Percentiles rank a stretch among this genome's conserved stretches.
Conservation (phyloP, 768 basidiomycete species). For the Xerocomus spinulosus region DNA sequence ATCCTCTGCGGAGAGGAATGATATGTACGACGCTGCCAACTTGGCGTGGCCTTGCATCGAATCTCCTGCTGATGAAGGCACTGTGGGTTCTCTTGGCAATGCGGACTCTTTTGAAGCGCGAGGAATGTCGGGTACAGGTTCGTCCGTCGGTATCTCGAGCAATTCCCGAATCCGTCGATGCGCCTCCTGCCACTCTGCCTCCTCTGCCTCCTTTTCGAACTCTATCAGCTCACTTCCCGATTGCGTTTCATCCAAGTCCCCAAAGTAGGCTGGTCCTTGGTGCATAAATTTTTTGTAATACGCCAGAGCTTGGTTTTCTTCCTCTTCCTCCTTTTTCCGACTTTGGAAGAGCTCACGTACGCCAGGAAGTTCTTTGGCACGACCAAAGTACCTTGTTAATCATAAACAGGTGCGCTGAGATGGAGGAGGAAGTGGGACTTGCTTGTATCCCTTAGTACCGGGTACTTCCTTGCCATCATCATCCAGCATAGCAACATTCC, state of each 20-base stretch:
- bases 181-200: conserved; percentile 69
- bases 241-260: conserved; percentile 76
- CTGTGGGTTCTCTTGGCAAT: conserved; percentile 4
- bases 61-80: neutral
- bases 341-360: conserved; percentile 92
- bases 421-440: conserved; percentile 20
- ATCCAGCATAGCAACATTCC: conserved; percentile 91
- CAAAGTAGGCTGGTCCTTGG: conserved; percentile 86
- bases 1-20: conserved; percentile 69
- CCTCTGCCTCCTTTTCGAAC: conserved; percentile 68
- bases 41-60: conserved; percentile 38
- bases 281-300: conserved; percentile 87
- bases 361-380: conserved; percentile 93
- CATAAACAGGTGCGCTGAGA: neutral
- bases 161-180: conserved; percentile 49
- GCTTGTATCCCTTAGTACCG: conserved; percentile 98
- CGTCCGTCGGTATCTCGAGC: conserved; percentile 49
- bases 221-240: conserved; percentile 56
- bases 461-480: conserved; percentile 96
- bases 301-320: conserved; percentile 71
- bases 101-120: conserved; percentile 18
- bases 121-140: conserved; percentile 50
- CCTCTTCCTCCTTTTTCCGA: conserved; percentile 81
- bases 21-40: conserved; percentile 64
- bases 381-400: conserved; percentile 80